Evolutionary conservation across 371 early-diverging fungal species (phyloP), one percentile per base, ranked within the genome.

Genomic region (Apophysomyces ossiformis): DNA sequence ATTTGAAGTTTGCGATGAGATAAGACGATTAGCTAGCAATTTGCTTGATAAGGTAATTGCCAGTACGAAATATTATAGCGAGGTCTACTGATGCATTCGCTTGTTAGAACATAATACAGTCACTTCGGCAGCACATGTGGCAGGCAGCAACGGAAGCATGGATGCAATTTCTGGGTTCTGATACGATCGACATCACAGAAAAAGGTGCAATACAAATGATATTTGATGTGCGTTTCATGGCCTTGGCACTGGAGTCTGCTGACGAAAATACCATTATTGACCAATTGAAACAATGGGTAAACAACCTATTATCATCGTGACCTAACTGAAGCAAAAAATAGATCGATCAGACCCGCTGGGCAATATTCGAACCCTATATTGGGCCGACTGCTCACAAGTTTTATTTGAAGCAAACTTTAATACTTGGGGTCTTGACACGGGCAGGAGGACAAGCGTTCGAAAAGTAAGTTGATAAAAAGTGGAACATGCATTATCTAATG

Each of bases 331-430:
- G 9, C 32, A 1, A 38, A 46, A 9, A 46, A 1, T 64, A 87
- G 87, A 81, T 88, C 58, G 88, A 88, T 63, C 82, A 83, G 13
- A 85, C 86, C 50, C 81, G 86, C 64, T 74, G 85, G 78, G 84
- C 79, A 4, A 74, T 74, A 12, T 82, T 84, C 65, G 78, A 83
- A 61, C 74, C 80, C 8, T 76, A 82, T 18, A 54, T 86, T 44
- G 74, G 74, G 12, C 68, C 60, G 32, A 72, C 73, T 63, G 84
- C 82, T 5, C 83, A 85, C 32, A 72, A 78, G 4, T 84, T 82
- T 45, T 85, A 81, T 50, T 63, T 74, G 3, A 83, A 81, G 56
- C 81, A 82, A 58, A 67, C 76, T 0, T 70, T 83, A 7, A 26
- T 87, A n/a, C 65, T 87, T 16, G 83, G 84, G 18, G 73, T 82